Percentiles rank a stretch among this genome's conserved stretches.
phyloP scores from a whole-genome alignment of 2,329 filamentous ascomycete species.

The Neoarthrinium moseri region DNA sequence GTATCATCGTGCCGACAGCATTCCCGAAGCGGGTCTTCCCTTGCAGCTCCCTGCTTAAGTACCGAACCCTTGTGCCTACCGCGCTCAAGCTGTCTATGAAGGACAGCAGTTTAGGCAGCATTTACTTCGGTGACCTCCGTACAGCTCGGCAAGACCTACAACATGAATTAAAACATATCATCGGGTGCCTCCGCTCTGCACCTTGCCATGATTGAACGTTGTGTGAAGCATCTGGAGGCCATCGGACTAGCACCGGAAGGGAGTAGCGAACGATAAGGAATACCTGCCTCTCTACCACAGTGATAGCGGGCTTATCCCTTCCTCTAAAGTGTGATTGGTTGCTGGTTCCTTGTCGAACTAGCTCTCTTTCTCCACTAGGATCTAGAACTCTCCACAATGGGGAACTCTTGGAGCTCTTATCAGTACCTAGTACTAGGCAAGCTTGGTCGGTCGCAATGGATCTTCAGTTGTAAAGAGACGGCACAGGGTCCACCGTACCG shows the following conservation, averaged over 20 bases:
- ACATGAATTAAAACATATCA: no score
- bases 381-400: not conserved
- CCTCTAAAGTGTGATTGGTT: not conserved
- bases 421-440: no score
- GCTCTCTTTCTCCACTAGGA: not conserved
- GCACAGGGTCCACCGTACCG: no score
- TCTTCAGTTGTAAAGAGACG: not conserved
- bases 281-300: not conserved
- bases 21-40: not conserved
- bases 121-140: slow-evolving; percentile 1
- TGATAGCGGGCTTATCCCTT: not conserved
- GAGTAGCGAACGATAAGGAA: no score
- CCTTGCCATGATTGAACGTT: no score
- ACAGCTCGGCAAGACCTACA: no score
- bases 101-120: no score
- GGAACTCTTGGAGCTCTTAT: slow-evolving; percentile 1
- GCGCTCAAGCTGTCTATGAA: no score
- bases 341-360: not conserved
- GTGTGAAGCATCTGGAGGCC: not conserved
- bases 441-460: not conserved
- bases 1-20: not conserved
- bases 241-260: no score
- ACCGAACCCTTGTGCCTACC: no score
- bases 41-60: not conserved
- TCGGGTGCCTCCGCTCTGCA: no score